Base-by-base conservation (phyloP, 306 rosid species). In the Dryas drummondii region DNA sequence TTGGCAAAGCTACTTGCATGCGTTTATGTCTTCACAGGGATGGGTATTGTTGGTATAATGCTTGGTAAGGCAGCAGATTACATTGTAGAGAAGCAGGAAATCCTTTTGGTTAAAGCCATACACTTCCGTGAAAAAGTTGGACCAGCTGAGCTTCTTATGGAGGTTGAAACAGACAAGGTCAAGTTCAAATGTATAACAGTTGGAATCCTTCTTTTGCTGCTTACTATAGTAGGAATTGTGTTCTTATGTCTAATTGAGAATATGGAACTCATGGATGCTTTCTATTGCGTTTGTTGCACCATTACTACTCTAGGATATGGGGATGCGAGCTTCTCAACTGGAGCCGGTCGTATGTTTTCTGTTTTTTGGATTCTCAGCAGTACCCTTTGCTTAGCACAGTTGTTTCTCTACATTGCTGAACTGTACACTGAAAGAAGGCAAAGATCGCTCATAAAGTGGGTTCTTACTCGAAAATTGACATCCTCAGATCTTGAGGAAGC, bases 291-390 rank as follows among this genome's bases (percentile, higher is more conserved):
- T 74, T 93, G 96, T 80, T 86, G 92, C 71, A 91, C 97, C 3
- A 84, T 93, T 22, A 91, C 98, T 3, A 93, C 97, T 56, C 86
- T 93, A 57, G 98, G 98, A 5, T 89, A 91, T 73, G 98, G 97
- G 10, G 97, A 93, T 63, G 74, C 86, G 81, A 93, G 97, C 82
- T 93, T 93, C 84, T 86, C 97, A 10, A 87, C 88, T 9, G 17
- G 26, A 27, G 7, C 64, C 2, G 97, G 97, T 66, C 88, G 98
- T 5, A 66, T 60, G 72, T 93, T 91, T 76, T 97, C 96, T 69
- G 90, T 88, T 54, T 77, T 87, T 65, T 89, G 98, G 98, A 93
- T 93, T 85, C 32, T 89, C 53, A 74, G 92, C 79, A 88, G 98
- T 80, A 93, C 97, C 16, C 65, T 93, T 69, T 91, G 97, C 85